phyloP scores from a whole-genome alignment of 2,329 filamentous ascomycete species.

The Ophiobolus disseminans region DNA sequence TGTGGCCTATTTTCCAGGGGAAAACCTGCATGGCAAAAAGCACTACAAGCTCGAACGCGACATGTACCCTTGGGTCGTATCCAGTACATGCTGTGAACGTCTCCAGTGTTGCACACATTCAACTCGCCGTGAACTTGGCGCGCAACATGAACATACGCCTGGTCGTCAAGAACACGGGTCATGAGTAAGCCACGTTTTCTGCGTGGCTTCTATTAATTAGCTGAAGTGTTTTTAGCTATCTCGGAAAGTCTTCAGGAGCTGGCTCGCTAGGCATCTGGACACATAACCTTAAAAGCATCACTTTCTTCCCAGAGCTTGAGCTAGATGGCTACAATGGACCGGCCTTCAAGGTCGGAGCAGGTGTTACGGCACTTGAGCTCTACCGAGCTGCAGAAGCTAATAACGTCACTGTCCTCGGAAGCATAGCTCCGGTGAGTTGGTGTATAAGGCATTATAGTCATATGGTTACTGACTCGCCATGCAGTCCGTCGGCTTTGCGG shows the following conservation, averaged over 20 bases:
- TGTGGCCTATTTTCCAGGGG: slow-evolving; percentile 34
- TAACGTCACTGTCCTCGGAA: slow-evolving; percentile 30
- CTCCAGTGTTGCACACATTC: slow-evolving; percentile 11
- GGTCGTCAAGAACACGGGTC: slow-evolving; percentile 31
- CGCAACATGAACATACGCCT: slow-evolving; percentile 10
- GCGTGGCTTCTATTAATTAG: too few species aligned
- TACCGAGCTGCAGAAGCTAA: slow-evolving; percentile 22
- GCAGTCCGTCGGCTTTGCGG: slow-evolving; percentile 37
- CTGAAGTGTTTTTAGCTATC: too few species aligned
- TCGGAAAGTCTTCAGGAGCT: slow-evolving; percentile 34
- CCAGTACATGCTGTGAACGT: slow-evolving; percentile 17
- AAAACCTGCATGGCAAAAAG: slow-evolving; percentile 26
- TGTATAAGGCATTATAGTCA: too few species aligned
- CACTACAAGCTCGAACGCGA: slow-evolving; percentile 16
- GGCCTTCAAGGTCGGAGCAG: slow-evolving; percentile 34
- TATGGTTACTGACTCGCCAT: slow-evolving; percentile 3
- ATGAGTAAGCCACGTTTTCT: too few species aligned
- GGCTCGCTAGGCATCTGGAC: slow-evolving; percentile 40
- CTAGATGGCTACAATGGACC: slow-evolving; percentile 23
- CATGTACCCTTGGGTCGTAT: slow-evolving; percentile 15
- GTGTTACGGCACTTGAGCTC: slow-evolving; percentile 30
- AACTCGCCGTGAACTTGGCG: slow-evolving; percentile 12
- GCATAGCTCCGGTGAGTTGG: slow-evolving; percentile 34
- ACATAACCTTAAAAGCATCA: slow-evolving; percentile 32
- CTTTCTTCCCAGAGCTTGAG: slow-evolving; percentile 19